Conservation (phyloP, 352 stramenopile genomes). For the Globisporangium radiosum region DNA sequence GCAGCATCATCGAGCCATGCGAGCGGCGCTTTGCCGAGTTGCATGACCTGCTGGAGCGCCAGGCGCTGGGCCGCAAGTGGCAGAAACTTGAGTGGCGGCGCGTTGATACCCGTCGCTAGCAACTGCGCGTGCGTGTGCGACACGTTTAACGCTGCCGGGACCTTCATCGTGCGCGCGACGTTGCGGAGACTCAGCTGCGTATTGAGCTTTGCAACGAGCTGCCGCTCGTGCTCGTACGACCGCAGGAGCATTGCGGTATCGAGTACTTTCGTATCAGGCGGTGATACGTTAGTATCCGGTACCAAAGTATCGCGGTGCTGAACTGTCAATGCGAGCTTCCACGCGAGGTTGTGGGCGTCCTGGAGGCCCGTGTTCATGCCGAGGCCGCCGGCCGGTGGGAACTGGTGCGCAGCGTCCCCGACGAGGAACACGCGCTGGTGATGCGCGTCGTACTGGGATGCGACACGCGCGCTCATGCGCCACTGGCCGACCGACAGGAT, state of each 20-base stretch:
- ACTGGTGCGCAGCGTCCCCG: constrained; percentile 90
- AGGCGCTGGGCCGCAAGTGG: constrained; percentile 45
- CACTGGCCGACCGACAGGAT: constrained; percentile 87
- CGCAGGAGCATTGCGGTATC: constrained; percentile 36
- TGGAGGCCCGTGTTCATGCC: constrained; percentile 92
- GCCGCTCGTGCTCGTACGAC: constrained; percentile 79
- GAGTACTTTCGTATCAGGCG: constrained; percentile 1
- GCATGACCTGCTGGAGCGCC: constrained; percentile 64
- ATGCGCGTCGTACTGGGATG: constrained; percentile 72
- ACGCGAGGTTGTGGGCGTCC: constrained; percentile 90
- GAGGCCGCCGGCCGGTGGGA: constrained; percentile 89
- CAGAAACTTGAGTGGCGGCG: constrained; percentile 49
- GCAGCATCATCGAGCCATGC: constrained; percentile 34
- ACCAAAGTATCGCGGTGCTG: constrained; percentile 17
- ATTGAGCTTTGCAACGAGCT: constrained; percentile 65
- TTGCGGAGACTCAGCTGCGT: constrained; percentile 82
- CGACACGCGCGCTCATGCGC: constrained; percentile 92
- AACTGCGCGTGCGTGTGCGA: constrained; percentile 72
- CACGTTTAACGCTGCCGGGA: constrained; percentile 73
- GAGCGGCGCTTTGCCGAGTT: constrained; percentile 58
- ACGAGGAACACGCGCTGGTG: constrained; percentile 75
- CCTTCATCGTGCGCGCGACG: constrained; percentile 81
- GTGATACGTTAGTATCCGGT: no score
- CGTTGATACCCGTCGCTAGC: constrained; percentile 52
- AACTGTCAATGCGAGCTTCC: constrained; percentile 82